phyloP scores from a whole-genome alignment of 495 filamentous ascomycete genomes.

The Aspergillus avenaceus region DNA sequence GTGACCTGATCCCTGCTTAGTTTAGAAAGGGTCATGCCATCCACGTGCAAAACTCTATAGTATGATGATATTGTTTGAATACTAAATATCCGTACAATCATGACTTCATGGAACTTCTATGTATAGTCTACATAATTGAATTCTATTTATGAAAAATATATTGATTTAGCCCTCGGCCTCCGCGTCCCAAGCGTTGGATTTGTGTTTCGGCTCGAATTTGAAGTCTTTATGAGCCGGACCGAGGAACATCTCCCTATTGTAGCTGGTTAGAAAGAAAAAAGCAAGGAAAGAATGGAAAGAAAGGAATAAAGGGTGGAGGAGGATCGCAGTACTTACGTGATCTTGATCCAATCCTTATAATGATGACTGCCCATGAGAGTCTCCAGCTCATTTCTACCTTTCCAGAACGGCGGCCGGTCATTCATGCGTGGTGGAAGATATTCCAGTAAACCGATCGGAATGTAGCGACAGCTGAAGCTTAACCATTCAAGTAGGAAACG shows the following conservation, averaged over 20 bases:
- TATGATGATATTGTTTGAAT: no score
- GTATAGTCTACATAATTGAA: no score
- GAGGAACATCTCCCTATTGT: conserved; percentile 86
- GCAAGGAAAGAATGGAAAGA: conserved; percentile 7
- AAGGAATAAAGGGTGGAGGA: background rate
- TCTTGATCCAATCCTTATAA: conserved; percentile 98
- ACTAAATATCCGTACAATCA: no score
- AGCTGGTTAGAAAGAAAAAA: no score
- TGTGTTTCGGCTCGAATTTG: conserved; percentile 97
- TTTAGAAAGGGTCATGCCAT: background rate
- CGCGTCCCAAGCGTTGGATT: conserved; percentile 73
- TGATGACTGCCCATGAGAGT: conserved; percentile 82
- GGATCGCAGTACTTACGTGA: conserved; percentile 65
- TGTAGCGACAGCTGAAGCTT: conserved; percentile 85
- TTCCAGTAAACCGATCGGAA: conserved; percentile 85
- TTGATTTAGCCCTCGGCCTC: conserved; percentile 61
- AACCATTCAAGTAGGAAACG: conserved; percentile 93
- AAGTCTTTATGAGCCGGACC: conserved; percentile 86
- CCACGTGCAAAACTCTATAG: no score
- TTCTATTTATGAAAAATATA: no score
- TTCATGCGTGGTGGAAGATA: conserved; percentile 80
- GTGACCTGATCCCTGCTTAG: conserved; percentile 14
- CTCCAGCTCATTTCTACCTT: conserved; percentile 84
- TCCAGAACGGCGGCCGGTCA: conserved; percentile 79
- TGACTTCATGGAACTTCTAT: no score